Evolutionary conservation across 2,329 filamentous ascomycete genomes (phyloP).

Genomic region (Alternaria arborescens): DNA sequence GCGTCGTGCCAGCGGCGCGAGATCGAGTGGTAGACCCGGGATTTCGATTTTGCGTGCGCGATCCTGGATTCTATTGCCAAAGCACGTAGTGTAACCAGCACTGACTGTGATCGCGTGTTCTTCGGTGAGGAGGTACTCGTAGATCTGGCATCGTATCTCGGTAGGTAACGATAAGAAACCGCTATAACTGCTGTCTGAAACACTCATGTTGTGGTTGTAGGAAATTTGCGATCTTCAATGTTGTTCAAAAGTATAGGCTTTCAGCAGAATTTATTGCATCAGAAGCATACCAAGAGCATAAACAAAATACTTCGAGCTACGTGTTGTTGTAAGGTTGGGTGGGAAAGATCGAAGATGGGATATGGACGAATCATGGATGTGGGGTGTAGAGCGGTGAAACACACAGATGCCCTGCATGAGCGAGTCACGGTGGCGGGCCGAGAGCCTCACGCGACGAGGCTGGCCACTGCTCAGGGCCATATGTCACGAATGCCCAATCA

Average conservation of each 20-base stretch:
- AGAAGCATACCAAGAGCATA: constrained; percentile 1
- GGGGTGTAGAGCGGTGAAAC: constrained; percentile 25
- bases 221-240: background rate
- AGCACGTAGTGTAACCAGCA: constrained; percentile 44
- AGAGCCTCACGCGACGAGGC: constrained; percentile 24
- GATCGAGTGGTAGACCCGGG: constrained; percentile 50
- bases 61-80: constrained; percentile 40
- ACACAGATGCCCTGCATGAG: constrained; percentile 17
- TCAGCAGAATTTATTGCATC: constrained; percentile 11
- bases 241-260: background rate
- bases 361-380: constrained; percentile 23
- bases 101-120: constrained; percentile 51
- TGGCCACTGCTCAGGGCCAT: constrained; percentile 5
- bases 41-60: constrained; percentile 34
- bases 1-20: constrained; percentile 46
- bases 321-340: constrained; percentile 15
- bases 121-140: constrained; percentile 51
- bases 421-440: constrained; percentile 22
- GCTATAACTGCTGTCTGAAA: constrained; percentile 15
- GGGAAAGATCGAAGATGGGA: background rate
- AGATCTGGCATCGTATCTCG: constrained; percentile 55
- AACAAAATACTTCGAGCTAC: background rate
- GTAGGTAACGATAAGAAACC: constrained; percentile 44
- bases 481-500: constrained; percentile 17
- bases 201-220: constrained; percentile 1